Evolutionary conservation across 73 alveolate genomes (phyloP).

Genomic region (Paramecium sexaurelia): DNA sequence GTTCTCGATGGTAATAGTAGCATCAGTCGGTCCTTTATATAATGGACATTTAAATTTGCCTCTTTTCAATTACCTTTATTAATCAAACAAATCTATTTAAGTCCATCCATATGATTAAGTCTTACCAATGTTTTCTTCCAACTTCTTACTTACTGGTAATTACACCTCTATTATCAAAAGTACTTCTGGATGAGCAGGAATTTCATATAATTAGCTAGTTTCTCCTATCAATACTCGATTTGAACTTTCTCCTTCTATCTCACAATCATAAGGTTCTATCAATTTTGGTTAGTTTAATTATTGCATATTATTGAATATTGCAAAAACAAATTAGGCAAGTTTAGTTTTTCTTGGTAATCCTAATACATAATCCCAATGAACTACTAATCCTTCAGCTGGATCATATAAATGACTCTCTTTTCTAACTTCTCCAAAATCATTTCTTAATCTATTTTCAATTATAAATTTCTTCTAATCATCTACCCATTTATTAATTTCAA

Average conservation of each 20-base stretch:
- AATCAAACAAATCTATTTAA: conserved; percentile 65
- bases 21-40: conserved; percentile 65
- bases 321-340: conserved; percentile 57
- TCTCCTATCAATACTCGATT: conserved; percentile 62
- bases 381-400: conserved; percentile 63
- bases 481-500: conserved; percentile 76
- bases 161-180: conserved; percentile 51
- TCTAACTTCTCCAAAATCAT: conserved; percentile 61
- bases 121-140: conserved; percentile 60
- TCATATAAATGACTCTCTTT: conserved; percentile 52
- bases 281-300: conserved; percentile 47
- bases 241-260: conserved; percentile 56
- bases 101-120: conserved; percentile 68
- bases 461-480: conserved; percentile 66
- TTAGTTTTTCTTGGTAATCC: conserved; percentile 68
- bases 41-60: conserved; percentile 69
- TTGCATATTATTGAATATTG: conserved; percentile 58
- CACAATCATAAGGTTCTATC: conserved; percentile 65
- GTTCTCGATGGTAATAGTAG: conserved; percentile 57
- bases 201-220: conserved; percentile 55
- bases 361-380: conserved; percentile 66
- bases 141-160: conserved; percentile 54
- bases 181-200: conserved; percentile 65
- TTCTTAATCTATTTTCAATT: conserved; percentile 57
- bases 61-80: conserved; percentile 62